Evolutionary conservation across 495 filamentous ascomycete species (phyloP).

Genomic region (Amorphotheca resinae): DNA sequence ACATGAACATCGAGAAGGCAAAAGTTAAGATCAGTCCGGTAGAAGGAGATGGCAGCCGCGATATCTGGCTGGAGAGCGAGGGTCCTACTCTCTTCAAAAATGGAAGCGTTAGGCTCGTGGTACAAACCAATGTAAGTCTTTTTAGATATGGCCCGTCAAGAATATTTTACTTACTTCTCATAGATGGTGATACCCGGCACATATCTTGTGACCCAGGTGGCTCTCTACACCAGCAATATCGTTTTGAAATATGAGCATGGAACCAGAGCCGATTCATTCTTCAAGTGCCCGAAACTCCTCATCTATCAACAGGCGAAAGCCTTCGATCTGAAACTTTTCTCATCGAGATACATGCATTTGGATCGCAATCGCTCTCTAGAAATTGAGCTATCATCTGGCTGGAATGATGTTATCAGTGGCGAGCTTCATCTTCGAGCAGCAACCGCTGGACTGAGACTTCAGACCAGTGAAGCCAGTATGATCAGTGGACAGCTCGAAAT

Average conservation of each 20-base stretch:
- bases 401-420: conserved; percentile 57
- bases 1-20: conserved; percentile 52
- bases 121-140: conserved; percentile 37
- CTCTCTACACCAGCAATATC: conserved; percentile 56
- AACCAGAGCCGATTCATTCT: conserved; percentile 22
- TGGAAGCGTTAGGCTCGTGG: conserved; percentile 38
- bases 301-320: conserved; percentile 36
- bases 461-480: conserved; percentile 56
- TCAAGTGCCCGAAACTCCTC: conserved; percentile 31
- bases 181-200: conserved; percentile 53
- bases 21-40: conserved; percentile 49
- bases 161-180: conserved; percentile 3
- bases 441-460: conserved; percentile 76
- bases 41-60: conserved; percentile 35
- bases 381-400: conserved; percentile 58
- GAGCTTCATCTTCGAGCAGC: conserved; percentile 66
- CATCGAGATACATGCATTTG: conserved; percentile 52
- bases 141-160: background rate
- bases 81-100: conserved; percentile 33
- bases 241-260: conserved; percentile 50
- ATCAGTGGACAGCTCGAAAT: conserved; percentile 40
- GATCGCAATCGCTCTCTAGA: conserved; percentile 66
- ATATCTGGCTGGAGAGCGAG: conserved; percentile 51
- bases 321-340: conserved; percentile 32
- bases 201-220: conserved; percentile 64